A percentile compares a stretch with the other conserved stretches of the same genome.
phyloP scores from a whole-genome alignment of 768 basidiomycete species.

The Auriscalpium vulgare region DNA sequence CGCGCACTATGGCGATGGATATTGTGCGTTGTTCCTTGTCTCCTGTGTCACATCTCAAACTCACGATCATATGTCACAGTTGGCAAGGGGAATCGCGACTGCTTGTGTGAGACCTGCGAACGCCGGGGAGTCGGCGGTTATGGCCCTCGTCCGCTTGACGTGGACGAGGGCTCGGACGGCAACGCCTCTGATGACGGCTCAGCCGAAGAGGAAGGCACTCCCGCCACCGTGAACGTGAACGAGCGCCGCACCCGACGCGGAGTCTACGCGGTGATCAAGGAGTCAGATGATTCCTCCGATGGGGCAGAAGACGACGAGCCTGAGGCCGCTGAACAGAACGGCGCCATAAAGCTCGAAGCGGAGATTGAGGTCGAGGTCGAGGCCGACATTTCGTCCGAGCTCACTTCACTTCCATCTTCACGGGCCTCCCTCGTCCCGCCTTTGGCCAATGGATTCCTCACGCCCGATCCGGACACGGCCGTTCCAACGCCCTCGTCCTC shows the following conservation, averaged over 20 bases:
- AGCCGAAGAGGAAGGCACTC: slow-evolving; percentile 22
- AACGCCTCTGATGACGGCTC: slow-evolving; percentile 17
- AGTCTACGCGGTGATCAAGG: slow-evolving; percentile 66
- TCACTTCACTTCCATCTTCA: slow-evolving; percentile 39
- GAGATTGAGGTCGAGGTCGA: background rate
- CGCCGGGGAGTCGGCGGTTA: slow-evolving; percentile 70
- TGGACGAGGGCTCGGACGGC: slow-evolving; percentile 41
- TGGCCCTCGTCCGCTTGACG: slow-evolving; percentile 41
- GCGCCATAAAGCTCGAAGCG: background rate
- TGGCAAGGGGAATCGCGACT: slow-evolving; percentile 62
- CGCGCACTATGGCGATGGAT: slow-evolving; percentile 85
- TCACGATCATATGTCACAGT: slow-evolving; percentile 35
- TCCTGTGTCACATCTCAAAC: background rate
- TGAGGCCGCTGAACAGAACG: background rate
- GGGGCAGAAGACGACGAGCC: slow-evolving; percentile 31
- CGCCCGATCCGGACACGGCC: slow-evolving; percentile 20
- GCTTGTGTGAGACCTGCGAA: slow-evolving; percentile 85
- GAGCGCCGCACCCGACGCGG: slow-evolving; percentile 77
- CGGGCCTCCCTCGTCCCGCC: slow-evolving; percentile 9
- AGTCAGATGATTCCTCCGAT: slow-evolving; percentile 58
- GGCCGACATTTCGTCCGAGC: slow-evolving; percentile 33
- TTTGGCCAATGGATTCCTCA: slow-evolving; percentile 18
- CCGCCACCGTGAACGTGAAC: slow-evolving; percentile 51
- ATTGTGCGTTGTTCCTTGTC: slow-evolving; percentile 50
- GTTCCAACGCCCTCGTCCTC: background rate